A percentile compares a stretch with the other conserved stretches of the same genome.
phyloP scores from a whole-genome alignment of 805 yeast species.

The Lachancea kluyveri region DNA sequence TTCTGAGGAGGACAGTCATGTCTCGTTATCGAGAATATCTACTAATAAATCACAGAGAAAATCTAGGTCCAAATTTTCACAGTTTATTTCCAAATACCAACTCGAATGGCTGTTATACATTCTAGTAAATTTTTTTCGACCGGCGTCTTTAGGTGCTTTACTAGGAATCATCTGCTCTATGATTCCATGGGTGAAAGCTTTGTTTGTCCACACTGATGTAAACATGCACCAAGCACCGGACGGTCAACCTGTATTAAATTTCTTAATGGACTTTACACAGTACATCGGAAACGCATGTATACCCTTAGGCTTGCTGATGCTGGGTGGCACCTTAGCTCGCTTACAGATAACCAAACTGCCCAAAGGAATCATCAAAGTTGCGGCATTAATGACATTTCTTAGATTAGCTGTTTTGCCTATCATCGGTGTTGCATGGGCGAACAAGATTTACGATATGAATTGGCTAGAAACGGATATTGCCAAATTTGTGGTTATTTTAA shows the following conservation, averaged over 20 bases:
- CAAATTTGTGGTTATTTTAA: slow-evolving; percentile 65
- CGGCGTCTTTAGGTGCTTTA: slow-evolving; percentile 68
- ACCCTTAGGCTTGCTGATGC: slow-evolving; percentile 72
- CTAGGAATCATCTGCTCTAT: slow-evolving; percentile 60
- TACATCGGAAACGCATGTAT: slow-evolving; percentile 86
- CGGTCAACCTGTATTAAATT: slow-evolving; percentile 72
- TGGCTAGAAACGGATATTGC: slow-evolving; percentile 59
- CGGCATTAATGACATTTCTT: slow-evolving; percentile 47
- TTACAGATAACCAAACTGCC: slow-evolving; percentile 56
- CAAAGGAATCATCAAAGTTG: slow-evolving; percentile 53
- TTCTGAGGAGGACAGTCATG: slow-evolving; percentile 1
- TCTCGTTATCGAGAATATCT: slow-evolving; percentile 1
- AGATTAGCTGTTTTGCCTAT: slow-evolving; percentile 72
- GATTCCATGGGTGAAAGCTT: slow-evolving; percentile 81
- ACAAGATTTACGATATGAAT: slow-evolving; percentile 54
- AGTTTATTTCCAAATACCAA: slow-evolving; percentile 23
- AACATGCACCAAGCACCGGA: slow-evolving; percentile 78
- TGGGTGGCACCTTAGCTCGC: slow-evolving; percentile 87
- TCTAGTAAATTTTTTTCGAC: slow-evolving; percentile 51
- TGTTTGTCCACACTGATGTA: slow-evolving; percentile 48
- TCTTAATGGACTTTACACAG: slow-evolving; percentile 70
- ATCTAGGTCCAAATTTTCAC: slow-evolving; percentile 7
- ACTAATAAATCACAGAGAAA: slow-evolving; percentile 1
- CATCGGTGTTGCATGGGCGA: slow-evolving; percentile 62
- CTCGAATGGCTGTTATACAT: slow-evolving; percentile 33